Percentiles rank a stretch among this genome's conserved stretches.
phyloP scores from a whole-genome alignment of 2,329 filamentous ascomycete species.

The Blastomyces emzantsi region DNA sequence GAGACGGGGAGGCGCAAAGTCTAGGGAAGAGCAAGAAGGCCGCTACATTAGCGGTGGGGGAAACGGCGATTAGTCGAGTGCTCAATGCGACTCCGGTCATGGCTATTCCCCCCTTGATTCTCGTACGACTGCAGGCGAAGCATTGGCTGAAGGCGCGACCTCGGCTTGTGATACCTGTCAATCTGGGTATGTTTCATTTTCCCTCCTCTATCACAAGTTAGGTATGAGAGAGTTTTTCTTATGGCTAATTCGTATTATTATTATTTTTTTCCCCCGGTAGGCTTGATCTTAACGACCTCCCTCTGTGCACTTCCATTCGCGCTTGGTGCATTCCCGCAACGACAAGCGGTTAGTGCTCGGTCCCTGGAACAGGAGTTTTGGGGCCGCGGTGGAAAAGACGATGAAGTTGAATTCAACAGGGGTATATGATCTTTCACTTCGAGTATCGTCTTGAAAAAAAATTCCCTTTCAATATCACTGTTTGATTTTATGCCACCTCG shows the following conservation, averaged over 20 bases:
- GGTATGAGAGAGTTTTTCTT: background rate
- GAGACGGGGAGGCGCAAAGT: conserved; percentile 53
- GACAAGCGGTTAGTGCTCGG: conserved; percentile 68
- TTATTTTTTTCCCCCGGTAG: conserved; percentile 16
- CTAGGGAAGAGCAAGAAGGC: conserved; percentile 84
- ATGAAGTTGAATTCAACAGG: conserved; percentile 91
- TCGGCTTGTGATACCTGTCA: conserved; percentile 67
- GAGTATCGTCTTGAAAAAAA: background rate
- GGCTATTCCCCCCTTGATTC: conserved; percentile 80
- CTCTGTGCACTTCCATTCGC: conserved; percentile 84
- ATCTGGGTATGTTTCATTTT: conserved; percentile 51
- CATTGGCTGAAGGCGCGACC: conserved; percentile 74
- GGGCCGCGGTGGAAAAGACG: conserved; percentile 65
- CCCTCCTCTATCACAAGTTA: background rate
- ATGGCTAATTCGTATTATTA: conserved; percentile 2
- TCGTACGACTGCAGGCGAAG: conserved; percentile 75
- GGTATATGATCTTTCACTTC: conserved; percentile 55
- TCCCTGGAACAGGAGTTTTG: conserved; percentile 80
- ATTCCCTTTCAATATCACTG: background rate
- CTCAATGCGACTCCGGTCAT: conserved; percentile 95
- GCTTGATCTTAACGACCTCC: conserved; percentile 75
- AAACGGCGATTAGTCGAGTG: conserved; percentile 85
- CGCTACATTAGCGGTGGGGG: conserved; percentile 78
- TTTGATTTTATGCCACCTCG: background rate
- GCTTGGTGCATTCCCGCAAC: conserved; percentile 83